Evolutionary conservation across 192 early-diverging fungal species (phyloP).

Genomic region (Pilaira anomala): DNA sequence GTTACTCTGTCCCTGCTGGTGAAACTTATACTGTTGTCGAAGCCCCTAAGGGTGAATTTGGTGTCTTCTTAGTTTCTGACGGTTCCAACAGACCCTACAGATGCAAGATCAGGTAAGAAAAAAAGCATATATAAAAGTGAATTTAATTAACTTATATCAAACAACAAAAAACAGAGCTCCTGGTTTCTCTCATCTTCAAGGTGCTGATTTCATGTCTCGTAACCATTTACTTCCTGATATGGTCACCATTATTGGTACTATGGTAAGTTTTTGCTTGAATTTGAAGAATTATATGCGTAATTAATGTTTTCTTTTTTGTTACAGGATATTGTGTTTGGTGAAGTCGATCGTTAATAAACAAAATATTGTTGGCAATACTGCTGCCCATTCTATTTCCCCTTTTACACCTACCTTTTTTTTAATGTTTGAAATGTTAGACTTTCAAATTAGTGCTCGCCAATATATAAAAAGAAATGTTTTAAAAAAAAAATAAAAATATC

Average conservation of each 20-base stretch:
- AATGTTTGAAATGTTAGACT: no score
- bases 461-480: not conserved
- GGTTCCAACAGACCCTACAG: conserved; percentile 94
- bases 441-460: not conserved
- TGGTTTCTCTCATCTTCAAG: conserved; percentile 91
- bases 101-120: conserved; percentile 79
- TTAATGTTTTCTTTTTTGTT: not conserved
- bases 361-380: no score
- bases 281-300: no score
- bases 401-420: no score
- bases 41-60: conserved; percentile 99
- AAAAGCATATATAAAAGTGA: not conserved
- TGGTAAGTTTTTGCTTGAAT: conserved; percentile 39
- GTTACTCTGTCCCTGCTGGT: conserved; percentile 93
- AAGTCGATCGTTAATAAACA: conserved; percentile 71
- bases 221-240: conserved; percentile 93
- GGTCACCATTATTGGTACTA: conserved; percentile 95
- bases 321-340: conserved; percentile 96
- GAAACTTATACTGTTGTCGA: conserved; percentile 98
- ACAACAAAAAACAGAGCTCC: conserved; percentile 55
- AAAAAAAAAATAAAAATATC: conserved; percentile 1
- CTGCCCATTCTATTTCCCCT: no score
- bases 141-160: not conserved
- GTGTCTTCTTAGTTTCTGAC: conserved; percentile 90
- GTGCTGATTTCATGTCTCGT: conserved; percentile 85